These are phyloP conservation scores for Xylaria sp. DNA, from an alignment of 2,329 filamentous ascomycete genomes.

Conservation along the genomic window DNA sequence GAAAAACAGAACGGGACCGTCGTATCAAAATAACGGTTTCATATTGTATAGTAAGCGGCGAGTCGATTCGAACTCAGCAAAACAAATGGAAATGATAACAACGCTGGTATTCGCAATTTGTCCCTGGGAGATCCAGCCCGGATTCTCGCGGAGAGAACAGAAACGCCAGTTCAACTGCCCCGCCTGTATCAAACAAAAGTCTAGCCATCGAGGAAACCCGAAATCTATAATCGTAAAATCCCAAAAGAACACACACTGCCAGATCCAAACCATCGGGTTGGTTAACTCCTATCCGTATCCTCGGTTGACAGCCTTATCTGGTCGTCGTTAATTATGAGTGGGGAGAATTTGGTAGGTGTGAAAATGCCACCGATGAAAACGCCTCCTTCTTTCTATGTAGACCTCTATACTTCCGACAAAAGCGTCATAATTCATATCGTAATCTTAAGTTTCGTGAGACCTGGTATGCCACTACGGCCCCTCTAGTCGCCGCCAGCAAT, in stretches of 20 bases:
- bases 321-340: slow-evolving; percentile 41
- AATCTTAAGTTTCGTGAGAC: slow-evolving; percentile 27
- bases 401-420: slow-evolving; percentile 45
- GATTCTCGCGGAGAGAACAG: slow-evolving; percentile 37
- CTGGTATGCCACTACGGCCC: slow-evolving; percentile 59
- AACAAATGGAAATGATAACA: slow-evolving; percentile 26
- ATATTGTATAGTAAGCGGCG: slow-evolving; percentile 11
- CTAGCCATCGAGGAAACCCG: slow-evolving; percentile 48
- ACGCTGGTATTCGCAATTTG: slow-evolving; percentile 38
- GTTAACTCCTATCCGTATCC: slow-evolving; percentile 36
- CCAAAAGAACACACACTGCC: slow-evolving; percentile 30
- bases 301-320: slow-evolving; percentile 35
- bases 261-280: slow-evolving; percentile 34
- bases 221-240: slow-evolving; percentile 48
- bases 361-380: slow-evolving; percentile 43
- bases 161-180: slow-evolving; percentile 36
- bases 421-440: slow-evolving; percentile 49
- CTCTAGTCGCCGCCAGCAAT: slow-evolving; percentile 76
- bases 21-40: slow-evolving; percentile 10
- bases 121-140: slow-evolving; percentile 30
- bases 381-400: slow-evolving; percentile 48
- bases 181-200: slow-evolving; percentile 44
- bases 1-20: slow-evolving; percentile 7
- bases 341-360: slow-evolving; percentile 23
- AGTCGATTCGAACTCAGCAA: slow-evolving; percentile 9